phyloP scores from a whole-genome alignment of 805 yeast species.

The Candida nanaspora region DNA sequence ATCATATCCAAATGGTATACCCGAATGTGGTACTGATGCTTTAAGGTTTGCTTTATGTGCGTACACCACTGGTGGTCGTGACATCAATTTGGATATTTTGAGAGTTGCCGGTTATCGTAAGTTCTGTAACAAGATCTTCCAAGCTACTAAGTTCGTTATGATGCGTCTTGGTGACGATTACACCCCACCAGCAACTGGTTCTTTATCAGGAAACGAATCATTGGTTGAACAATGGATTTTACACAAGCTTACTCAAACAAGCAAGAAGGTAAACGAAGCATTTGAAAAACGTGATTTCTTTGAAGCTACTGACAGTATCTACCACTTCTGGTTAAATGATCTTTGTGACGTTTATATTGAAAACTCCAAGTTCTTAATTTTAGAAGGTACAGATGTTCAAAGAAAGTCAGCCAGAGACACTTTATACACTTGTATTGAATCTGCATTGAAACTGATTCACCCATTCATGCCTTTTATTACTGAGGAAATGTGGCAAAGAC shows the following conservation, averaged over 20 bases:
- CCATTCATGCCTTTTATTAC: slow-evolving; percentile 98
- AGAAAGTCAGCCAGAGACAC: slow-evolving; percentile 90
- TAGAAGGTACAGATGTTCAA: slow-evolving; percentile 84
- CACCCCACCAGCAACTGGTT: slow-evolving; percentile 61
- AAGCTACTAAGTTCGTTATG: slow-evolving; percentile 95
- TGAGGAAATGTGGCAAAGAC: slow-evolving; percentile 98
- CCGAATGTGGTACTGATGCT: slow-evolving; percentile 99
- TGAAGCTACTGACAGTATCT: slow-evolving; percentile 78
- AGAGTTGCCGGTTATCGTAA: slow-evolving; percentile 99
- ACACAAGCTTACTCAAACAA: slow-evolving; percentile 70
- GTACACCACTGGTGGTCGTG: slow-evolving; percentile 97
- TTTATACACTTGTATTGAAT: slow-evolving; percentile 85
- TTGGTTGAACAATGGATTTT: slow-evolving; percentile 96
- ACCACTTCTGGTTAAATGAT: slow-evolving; percentile 91
- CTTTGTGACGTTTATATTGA: slow-evolving; percentile 97
- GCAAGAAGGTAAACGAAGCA: slow-evolving; percentile 54
- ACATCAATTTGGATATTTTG: slow-evolving; percentile 89
- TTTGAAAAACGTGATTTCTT: slow-evolving; percentile 85
- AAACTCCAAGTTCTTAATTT: slow-evolving; percentile 87
- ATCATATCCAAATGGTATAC: slow-evolving; percentile 94
- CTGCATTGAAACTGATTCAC: slow-evolving; percentile 85
- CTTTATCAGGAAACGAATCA: slow-evolving; percentile 69
- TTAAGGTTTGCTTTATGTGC: slow-evolving; percentile 97
- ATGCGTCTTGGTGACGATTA: slow-evolving; percentile 89
- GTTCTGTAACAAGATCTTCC: slow-evolving; percentile 98